Conservation (phyloP, 345 rosid genomes). For the Gossypium turneri region DNA sequence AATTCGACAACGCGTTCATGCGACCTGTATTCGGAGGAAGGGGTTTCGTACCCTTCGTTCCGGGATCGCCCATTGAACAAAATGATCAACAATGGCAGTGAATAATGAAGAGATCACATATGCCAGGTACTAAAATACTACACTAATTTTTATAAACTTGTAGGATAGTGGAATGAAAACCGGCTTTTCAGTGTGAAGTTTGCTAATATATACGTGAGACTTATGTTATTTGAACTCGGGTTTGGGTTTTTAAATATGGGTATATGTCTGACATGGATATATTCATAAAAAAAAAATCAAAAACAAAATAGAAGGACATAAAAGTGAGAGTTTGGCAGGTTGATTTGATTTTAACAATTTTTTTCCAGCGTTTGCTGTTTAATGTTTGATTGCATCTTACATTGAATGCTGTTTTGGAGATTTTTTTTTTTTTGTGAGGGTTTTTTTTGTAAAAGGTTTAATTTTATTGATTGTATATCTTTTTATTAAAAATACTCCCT, state of each 20-base stretch:
- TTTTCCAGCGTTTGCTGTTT: constrained; percentile 11
- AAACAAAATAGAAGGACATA: neutral
- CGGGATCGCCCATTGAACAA: constrained; percentile 60
- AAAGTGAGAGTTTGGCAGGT: neutral
- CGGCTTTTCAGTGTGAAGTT: constrained; percentile 29
- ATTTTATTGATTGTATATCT: neutral
- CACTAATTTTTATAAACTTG: constrained; percentile 11
- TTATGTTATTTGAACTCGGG: neutral
- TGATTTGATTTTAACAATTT: constrained; percentile 1
- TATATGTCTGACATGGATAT: neutral
- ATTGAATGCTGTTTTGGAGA: neutral
- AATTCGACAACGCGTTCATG: constrained; percentile 75
- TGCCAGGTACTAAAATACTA: neutral
- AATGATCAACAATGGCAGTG: constrained; percentile 33
- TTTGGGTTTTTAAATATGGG: neutral
- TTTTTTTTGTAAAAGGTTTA: neutral
- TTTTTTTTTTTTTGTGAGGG: neutral
- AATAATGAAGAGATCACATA: neutral
- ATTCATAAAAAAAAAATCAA: neutral
- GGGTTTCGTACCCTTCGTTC: constrained; percentile 63
- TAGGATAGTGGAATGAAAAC: constrained; percentile 11
- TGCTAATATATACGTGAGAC: neutral
- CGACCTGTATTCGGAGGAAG: constrained; percentile 85
- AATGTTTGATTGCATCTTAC: neutral
- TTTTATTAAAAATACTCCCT: neutral